These are phyloP conservation scores for Rhodosporidiobolus odoratus DNA, from an alignment of 768 basidiomycete genomes.

Conservation along the genomic window DNA sequence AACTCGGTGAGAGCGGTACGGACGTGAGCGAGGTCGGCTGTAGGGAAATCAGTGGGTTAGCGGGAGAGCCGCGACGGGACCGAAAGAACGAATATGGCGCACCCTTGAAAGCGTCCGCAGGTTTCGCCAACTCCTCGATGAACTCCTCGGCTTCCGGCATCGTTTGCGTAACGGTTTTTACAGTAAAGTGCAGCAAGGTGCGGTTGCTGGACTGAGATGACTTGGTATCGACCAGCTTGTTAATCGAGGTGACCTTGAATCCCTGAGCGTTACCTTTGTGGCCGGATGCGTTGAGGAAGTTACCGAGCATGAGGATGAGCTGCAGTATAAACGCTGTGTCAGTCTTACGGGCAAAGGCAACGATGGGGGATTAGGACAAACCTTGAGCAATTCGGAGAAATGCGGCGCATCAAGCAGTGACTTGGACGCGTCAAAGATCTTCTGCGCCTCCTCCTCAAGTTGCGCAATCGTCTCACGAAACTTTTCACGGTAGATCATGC, in stretches of 20 bases:
- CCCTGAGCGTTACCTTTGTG: conserved; percentile 95
- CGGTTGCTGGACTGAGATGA: conserved; percentile 64
- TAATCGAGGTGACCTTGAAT: conserved; percentile 94
- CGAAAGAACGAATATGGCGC: conserved; percentile 15
- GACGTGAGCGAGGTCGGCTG: conserved; percentile 81
- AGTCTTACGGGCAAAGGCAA: neutral
- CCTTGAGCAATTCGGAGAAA: conserved; percentile 85
- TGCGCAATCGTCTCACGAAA: conserved; percentile 66
- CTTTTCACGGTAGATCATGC: conserved; percentile 87
- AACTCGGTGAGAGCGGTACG: conserved; percentile 69
- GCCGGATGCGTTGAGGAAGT: conserved; percentile 96
- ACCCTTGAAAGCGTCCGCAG: conserved; percentile 91
- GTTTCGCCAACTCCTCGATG: conserved; percentile 77
- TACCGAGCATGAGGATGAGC: conserved; percentile 91
- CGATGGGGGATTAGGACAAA: conserved; percentile 47
- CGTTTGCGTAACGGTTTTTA: conserved; percentile 76
- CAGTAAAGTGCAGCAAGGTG: conserved; percentile 89
- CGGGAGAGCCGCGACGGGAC: neutral
- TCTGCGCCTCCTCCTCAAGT: conserved; percentile 72
- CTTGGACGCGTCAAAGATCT: conserved; percentile 72
- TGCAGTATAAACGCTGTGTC: conserved; percentile 39
- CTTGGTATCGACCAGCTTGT: conserved; percentile 98
- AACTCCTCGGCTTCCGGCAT: conserved; percentile 84
- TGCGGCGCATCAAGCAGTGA: conserved; percentile 71
- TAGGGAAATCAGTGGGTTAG: neutral